Percentiles rank a stretch among this genome's conserved stretches.
Evolutionary conservation across 2,329 filamentous ascomycete species (phyloP).

Genomic region (Orbilia blumenaviensis): DNA sequence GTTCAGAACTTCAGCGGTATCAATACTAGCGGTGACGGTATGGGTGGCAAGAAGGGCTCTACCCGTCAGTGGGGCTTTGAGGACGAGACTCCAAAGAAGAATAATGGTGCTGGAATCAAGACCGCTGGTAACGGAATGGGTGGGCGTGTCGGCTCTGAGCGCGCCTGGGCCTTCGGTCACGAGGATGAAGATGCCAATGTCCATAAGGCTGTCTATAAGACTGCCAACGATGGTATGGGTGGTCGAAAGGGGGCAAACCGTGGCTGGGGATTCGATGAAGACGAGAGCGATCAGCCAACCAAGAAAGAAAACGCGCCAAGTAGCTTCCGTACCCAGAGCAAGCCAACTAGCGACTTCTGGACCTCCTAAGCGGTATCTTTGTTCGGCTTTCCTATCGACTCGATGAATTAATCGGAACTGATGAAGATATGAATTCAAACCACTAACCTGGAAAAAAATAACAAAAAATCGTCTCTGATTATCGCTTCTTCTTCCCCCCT

Average conservation of each 20-base stretch:
- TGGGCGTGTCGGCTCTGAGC: constrained; percentile 66
- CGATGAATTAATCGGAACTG: constrained; percentile 29
- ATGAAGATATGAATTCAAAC: constrained; percentile 49
- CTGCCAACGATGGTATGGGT: constrained; percentile 74
- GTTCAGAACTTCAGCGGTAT: constrained; percentile 55
- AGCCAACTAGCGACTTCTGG: constrained; percentile 60
- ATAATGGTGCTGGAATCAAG: constrained; percentile 64
- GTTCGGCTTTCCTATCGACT: not conserved
- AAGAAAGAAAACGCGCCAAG: constrained; percentile 52
- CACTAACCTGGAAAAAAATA: constrained; percentile 44
- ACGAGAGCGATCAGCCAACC: constrained; percentile 59
- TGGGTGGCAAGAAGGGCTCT: constrained; percentile 54
- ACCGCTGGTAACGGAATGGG: constrained; percentile 75
- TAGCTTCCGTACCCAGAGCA: constrained; percentile 55
- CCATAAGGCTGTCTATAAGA: constrained; percentile 64
- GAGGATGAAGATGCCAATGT: constrained; percentile 66
- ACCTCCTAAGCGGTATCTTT: constrained; percentile 58
- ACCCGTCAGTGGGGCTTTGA: constrained; percentile 67
- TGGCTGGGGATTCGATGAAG: constrained; percentile 69
- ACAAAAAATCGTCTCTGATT: constrained; percentile 38
- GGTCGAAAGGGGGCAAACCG: constrained; percentile 67
- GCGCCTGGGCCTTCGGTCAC: constrained; percentile 68
- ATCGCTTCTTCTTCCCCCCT: constrained; percentile 1
- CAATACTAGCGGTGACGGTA: constrained; percentile 56
- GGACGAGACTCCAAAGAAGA: constrained; percentile 67